These are phyloP conservation scores for Lachnellula occidentalis DNA, from an alignment of 2,329 filamentous ascomycete genomes.

Conservation along the genomic window DNA sequence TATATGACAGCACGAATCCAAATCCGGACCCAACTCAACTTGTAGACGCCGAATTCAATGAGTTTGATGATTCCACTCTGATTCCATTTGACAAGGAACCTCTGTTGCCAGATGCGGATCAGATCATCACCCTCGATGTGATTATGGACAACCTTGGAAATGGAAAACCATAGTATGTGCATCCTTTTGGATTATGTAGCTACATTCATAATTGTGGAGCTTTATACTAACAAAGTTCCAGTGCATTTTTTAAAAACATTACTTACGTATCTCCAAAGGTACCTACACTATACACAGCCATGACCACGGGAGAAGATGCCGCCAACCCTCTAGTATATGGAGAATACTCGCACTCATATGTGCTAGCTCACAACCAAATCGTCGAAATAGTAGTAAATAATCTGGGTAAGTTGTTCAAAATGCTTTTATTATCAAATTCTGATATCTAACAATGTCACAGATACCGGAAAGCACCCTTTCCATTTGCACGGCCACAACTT, in stretches of 20 bases:
- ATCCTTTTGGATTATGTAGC: background rate
- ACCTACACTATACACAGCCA: constrained; percentile 61
- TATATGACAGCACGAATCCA: constrained; percentile 45
- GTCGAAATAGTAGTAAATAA: constrained; percentile 78
- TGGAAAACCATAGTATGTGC: constrained; percentile 56
- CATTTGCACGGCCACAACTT: constrained; percentile 74
- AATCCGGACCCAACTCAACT: constrained; percentile 49
- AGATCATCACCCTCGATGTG: constrained; percentile 57
- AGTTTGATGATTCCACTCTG: constrained; percentile 69
- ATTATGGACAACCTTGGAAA: constrained; percentile 63
- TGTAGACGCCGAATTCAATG: constrained; percentile 48
- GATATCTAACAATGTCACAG: constrained; percentile 29
- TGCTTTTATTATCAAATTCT: background rate
- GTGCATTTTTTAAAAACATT: constrained; percentile 55
- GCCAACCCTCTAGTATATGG: constrained; percentile 60
- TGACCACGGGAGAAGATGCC: constrained; percentile 48
- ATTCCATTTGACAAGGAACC: constrained; percentile 61
- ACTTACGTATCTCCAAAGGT: constrained; percentile 61
- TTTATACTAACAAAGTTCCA: constrained; percentile 14
- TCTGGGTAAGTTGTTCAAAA: constrained; percentile 31
- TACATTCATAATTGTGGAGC: no score
- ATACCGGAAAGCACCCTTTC: constrained; percentile 65
- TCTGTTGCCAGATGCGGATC: constrained; percentile 56
- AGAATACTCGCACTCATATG: constrained; percentile 57
- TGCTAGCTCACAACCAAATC: constrained; percentile 62